These are phyloP conservation scores for Licmophora abbreviata DNA, from an alignment of 108 stramenopile genomes.

Conservation along the genomic window DNA sequence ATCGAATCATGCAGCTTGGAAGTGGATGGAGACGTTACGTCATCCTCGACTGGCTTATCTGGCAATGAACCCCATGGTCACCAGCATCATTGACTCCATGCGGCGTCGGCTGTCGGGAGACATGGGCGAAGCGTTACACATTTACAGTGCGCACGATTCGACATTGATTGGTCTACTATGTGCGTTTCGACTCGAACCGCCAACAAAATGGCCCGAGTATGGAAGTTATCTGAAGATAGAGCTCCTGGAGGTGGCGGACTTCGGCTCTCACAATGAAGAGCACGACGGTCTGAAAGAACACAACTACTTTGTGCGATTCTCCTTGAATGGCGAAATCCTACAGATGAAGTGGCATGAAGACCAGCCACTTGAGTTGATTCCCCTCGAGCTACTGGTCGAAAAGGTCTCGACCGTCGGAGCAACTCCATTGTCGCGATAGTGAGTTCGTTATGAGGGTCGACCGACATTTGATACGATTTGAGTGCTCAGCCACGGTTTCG, in stretches of 20 bases:
- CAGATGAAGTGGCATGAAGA: conserved; percentile 29
- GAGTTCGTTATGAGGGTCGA: too few relatives aligned
- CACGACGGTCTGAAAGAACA: too few relatives aligned
- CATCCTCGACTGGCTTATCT: conserved; percentile 55
- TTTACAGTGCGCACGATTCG: conserved; percentile 75
- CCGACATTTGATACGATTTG: too few relatives aligned
- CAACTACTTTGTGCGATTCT: conserved; percentile 67
- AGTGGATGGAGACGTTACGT: conserved; percentile 69
- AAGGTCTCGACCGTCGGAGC: conserved; percentile 23
- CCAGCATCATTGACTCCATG: conserved; percentile 31
- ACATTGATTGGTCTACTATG: conserved; percentile 75
- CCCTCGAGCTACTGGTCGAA: conserved; percentile 26
- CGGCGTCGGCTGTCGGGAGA: not conserved
- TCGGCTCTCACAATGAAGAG: conserved; percentile 17
- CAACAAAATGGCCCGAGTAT: conserved; percentile 70
- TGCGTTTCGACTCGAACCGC: conserved; percentile 60
- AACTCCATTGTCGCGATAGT: too few relatives aligned
- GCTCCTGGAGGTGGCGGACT: conserved; percentile 42
- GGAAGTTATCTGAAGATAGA: conserved; percentile 65
- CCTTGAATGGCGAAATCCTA: conserved; percentile 56
- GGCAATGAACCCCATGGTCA: conserved; percentile 60
- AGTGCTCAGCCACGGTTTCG: too few relatives aligned
- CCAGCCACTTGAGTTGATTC: conserved; percentile 29
- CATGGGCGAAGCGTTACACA: conserved; percentile 15
- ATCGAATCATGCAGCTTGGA: conserved; percentile 53